A percentile compares a stretch with the other conserved stretches of the same genome.
Conservation (phyloP, 2,329 filamentous ascomycete species). For the Pyricularia sp. region DNA sequence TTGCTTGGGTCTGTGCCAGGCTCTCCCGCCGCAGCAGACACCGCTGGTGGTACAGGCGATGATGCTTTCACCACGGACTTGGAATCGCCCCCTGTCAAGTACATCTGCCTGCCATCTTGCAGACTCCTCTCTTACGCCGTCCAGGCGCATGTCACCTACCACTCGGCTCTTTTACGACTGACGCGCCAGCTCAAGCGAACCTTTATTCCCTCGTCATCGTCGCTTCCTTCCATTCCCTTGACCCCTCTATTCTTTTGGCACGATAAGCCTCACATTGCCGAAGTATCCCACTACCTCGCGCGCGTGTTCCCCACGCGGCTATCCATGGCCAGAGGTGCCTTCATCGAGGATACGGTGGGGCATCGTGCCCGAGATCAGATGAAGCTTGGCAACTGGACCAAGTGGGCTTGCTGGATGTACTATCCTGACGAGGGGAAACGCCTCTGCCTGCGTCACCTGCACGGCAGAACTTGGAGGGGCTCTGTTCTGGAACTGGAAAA, state of each 20-base stretch:
- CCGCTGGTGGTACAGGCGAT: not conserved
- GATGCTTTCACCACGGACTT: not conserved
- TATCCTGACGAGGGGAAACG: conserved; percentile 35
- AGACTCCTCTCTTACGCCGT: conserved; percentile 41
- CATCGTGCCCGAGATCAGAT: conserved; percentile 45
- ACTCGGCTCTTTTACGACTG: conserved; percentile 28
- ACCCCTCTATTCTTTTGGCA: conserved; percentile 52
- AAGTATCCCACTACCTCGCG: conserved; percentile 36
- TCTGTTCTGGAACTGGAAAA: conserved; percentile 17
- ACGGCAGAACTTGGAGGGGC: conserved; percentile 41
- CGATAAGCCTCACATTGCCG: conserved; percentile 45
- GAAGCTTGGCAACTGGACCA: conserved; percentile 41
- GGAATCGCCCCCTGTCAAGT: conserved; percentile 30
- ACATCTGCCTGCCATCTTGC: conserved; percentile 42
- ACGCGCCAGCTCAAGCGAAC: conserved; percentile 31
- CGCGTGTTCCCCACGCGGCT: conserved; percentile 39
- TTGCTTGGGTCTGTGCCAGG: not conserved
- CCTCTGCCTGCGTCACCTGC: conserved; percentile 38
- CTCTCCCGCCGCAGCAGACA: not conserved
- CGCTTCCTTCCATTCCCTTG: conserved; percentile 25
- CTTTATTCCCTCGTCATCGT: conserved; percentile 18
- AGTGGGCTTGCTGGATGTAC: conserved; percentile 48
- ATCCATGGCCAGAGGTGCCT: conserved; percentile 40
- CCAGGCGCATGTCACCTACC: conserved; percentile 33
- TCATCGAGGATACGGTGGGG: conserved; percentile 47